Percentiles rank a stretch among this genome's conserved stretches.
Conservation (phyloP, 371 early-diverging fungal genomes). For the Mucor mucedo region DNA sequence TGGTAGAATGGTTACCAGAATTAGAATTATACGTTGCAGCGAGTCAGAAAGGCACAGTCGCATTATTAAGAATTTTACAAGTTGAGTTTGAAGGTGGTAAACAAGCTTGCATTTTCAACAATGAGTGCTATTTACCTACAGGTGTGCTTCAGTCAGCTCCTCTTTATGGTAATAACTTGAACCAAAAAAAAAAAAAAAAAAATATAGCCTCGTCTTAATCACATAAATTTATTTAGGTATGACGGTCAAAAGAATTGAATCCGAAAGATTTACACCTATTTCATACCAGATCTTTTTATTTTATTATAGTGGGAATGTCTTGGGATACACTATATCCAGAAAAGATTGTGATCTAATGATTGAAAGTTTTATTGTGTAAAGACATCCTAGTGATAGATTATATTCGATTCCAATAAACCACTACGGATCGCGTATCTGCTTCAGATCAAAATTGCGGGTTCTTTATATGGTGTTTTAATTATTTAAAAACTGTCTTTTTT, state of each 20-base stretch:
- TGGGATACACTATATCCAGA: conserved; percentile 43
- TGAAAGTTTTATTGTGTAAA: conserved; percentile 15
- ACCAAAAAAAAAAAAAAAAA: too few relatives aligned
- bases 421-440: too few relatives aligned
- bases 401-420: too few relatives aligned
- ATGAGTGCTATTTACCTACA: conserved; percentile 43
- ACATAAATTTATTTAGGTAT: conserved; percentile 22
- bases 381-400: too few relatives aligned
- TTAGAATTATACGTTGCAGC: conserved; percentile 45
- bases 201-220: too few relatives aligned
- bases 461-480: too few relatives aligned
- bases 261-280: conserved; percentile 25
- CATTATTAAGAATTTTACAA: conserved; percentile 42
- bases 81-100: conserved; percentile 36
- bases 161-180: conserved; percentile 40
- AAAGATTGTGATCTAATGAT: conserved; percentile 12
- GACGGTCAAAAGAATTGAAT: conserved; percentile 33
- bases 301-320: conserved; percentile 41
- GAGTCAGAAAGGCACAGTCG: conserved; percentile 54
- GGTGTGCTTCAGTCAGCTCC: conserved; percentile 36
- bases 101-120: conserved; percentile 44
- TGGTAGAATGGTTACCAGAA: conserved; percentile 55
- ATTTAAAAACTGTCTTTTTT: too few relatives aligned
- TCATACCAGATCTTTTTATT: conserved; percentile 41
- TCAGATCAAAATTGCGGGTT: too few relatives aligned